Percentiles rank a stretch among this genome's conserved stretches.
phyloP scores from a whole-genome alignment of 176 grass and related monocot species.

The Miscanthus lutarioriparius region DNA sequence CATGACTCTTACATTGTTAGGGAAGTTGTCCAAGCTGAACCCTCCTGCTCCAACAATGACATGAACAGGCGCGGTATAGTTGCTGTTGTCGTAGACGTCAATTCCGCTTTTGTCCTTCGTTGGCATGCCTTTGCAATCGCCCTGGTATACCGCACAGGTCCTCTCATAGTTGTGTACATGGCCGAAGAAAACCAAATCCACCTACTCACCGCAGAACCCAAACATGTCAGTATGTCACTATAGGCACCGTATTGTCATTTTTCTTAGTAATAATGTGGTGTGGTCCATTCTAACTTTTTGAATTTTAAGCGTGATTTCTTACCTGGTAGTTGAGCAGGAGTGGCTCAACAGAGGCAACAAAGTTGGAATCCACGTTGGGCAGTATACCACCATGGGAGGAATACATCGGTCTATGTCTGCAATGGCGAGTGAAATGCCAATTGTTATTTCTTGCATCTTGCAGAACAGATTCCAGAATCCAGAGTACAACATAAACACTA shows the following conservation, averaged over 20 bases:
- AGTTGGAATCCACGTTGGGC: slow-evolving; percentile 62
- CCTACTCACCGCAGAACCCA: slow-evolving; percentile 41
- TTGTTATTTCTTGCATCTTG: background rate
- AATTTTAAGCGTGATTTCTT: background rate
- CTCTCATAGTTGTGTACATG: slow-evolving; percentile 97
- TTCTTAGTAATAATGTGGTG: background rate
- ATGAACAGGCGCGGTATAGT: slow-evolving; percentile 81
- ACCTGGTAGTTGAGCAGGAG: slow-evolving; percentile 63
- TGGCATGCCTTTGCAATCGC: slow-evolving; percentile 59
- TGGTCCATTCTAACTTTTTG: background rate
- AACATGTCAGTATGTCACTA: background rate
- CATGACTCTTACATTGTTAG: slow-evolving; percentile 39
- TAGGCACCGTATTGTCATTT: background rate
- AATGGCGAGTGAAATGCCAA: background rate
- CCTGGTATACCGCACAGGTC: slow-evolving; percentile 64
- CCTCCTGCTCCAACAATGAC: slow-evolving; percentile 68
- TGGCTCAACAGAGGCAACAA: slow-evolving; percentile 69
- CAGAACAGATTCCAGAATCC: background rate
- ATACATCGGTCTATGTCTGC: slow-evolving; percentile 89
- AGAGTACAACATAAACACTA: background rate
- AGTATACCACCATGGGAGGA: slow-evolving; percentile 45
- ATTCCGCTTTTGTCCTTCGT: slow-evolving; percentile 57
- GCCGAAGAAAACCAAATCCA: slow-evolving; percentile 81
- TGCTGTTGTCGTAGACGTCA: slow-evolving; percentile 73
- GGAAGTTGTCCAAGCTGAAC: slow-evolving; percentile 66